Base-by-base conservation (phyloP, 1,284 basidiomycete species). In the Sporisorium sorghi region DNA sequence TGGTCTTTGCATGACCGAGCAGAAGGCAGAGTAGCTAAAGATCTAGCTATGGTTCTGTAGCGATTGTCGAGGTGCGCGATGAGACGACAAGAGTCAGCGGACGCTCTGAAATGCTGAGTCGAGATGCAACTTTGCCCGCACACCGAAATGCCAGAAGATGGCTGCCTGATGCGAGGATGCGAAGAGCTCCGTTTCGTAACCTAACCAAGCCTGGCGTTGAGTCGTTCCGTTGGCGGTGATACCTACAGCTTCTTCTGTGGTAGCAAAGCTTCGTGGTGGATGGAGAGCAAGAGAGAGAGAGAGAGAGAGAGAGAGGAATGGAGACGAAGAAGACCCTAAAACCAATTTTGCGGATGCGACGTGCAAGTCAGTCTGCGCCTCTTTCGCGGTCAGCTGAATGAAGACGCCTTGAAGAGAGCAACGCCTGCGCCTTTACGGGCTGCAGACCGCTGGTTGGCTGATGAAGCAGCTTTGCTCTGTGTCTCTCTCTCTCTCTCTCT, bases 1-100 rank as follows among this genome's bases (percentile, higher is more conserved):
- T 56, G 70, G 64, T 58, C 70, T 73, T 53, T 73, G 70, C 70
- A 73, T 73, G 57, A 51, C 64, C 63, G 44, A 73, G 63, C 63
- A 58, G 51, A 62, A 58, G 33, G 30, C 5, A 11, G 24, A 43
- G 17, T 46, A 46, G 26, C 44, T 30, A n/a, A 46, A 46, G 44
- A 46, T 46, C 26, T 46, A 46, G 44, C 44, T 46, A 30, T 15
- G 28, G 7, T 26, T n/a, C 44, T 46, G 44, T 46, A 28, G 24
- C 44, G 26, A 30, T n/a, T 21, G 55, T 14, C 24, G 42, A 14
- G 19, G 39, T 30, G 43, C 17, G 35, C 43, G 17, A 33, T 14
- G 24, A n/a, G 28, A 24, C 40, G n/a, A n/a, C 35, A 17, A 40
- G 24, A 35, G 53, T 60, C 58, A 60, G 48, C 46, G 52, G 44